A percentile compares a stretch with the other conserved stretches of the same genome.
These are phyloP conservation scores for Candida cerambycidarum DNA, from an alignment of 805 yeast species.

Conservation along the genomic window DNA sequence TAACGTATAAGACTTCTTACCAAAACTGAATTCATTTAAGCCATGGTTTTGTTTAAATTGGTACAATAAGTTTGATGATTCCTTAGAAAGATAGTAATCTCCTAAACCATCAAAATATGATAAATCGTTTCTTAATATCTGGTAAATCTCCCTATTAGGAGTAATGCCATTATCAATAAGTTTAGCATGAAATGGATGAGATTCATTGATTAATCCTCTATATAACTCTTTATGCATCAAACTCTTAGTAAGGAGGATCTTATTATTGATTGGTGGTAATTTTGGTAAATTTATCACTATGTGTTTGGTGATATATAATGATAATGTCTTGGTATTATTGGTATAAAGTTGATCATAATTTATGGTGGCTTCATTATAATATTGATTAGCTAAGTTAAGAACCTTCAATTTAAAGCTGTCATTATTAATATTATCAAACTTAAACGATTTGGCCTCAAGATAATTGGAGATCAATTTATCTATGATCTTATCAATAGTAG, in stretches of 20 bases:
- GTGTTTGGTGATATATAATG: constrained; percentile 24
- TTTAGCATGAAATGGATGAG: constrained; percentile 25
- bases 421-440: constrained; percentile 12
- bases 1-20: constrained; percentile 25
- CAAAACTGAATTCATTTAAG: constrained; percentile 19
- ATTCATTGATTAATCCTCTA: constrained; percentile 26
- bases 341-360: constrained; percentile 24
- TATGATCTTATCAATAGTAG: constrained; percentile 22
- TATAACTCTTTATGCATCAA: constrained; percentile 40
- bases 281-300: constrained; percentile 30
- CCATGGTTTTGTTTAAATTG: constrained; percentile 22
- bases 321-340: constrained; percentile 17
- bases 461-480: constrained; percentile 34
- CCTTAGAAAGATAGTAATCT: constrained; percentile 39
- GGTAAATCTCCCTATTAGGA: constrained; percentile 20
- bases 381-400: constrained; percentile 20
- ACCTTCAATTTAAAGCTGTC: constrained; percentile 9
- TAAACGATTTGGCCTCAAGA: constrained; percentile 19
- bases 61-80: constrained; percentile 34
- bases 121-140: constrained; percentile 31
- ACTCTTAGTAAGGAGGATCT: constrained; percentile 30
- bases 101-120: constrained; percentile 44
- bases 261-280: constrained; percentile 31
- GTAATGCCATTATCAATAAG: constrained; percentile 20
- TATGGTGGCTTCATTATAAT: constrained; percentile 25